Conservation (phyloP, 495 filamentous ascomycete genomes). For the Cladorrhinum samala region DNA sequence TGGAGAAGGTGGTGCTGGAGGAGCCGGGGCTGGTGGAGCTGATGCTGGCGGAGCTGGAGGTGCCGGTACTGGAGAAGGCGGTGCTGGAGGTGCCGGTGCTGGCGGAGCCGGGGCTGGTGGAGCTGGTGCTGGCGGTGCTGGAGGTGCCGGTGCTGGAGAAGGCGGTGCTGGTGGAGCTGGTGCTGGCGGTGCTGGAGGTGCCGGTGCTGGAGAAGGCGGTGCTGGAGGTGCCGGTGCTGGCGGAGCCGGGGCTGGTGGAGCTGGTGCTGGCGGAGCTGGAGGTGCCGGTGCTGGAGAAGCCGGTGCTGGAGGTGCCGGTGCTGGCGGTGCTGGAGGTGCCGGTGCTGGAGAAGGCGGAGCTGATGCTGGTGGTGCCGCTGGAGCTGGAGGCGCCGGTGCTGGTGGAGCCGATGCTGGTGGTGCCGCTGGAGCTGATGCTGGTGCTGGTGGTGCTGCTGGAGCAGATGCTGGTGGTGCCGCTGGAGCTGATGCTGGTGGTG, state of each 20-base stretch:
- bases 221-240: background rate
- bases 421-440: background rate
- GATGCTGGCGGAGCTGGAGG: background rate
- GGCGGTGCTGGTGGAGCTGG: background rate
- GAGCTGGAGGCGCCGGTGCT: background rate
- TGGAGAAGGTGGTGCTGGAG: background rate
- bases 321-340: background rate
- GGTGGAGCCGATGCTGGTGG: background rate
- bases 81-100: background rate
- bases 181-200: background rate
- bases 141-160: background rate
- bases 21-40: background rate
- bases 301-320: too few relatives aligned
- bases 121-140: background rate
- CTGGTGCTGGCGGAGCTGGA: background rate
- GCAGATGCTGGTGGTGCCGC: background rate
- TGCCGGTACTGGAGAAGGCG: background rate
- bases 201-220: background rate
- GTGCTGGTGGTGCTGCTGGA: background rate
- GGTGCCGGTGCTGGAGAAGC: too few relatives aligned
- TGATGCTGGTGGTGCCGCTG: background rate
- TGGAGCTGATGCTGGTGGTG: background rate
- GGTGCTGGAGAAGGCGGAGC: background rate
- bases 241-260: background rate
- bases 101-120: background rate